Percentiles rank a stretch among this genome's conserved stretches.
phyloP scores from a whole-genome alignment of 2,329 filamentous ascomycete genomes.

The Trichoderma koningiopsis region DNA sequence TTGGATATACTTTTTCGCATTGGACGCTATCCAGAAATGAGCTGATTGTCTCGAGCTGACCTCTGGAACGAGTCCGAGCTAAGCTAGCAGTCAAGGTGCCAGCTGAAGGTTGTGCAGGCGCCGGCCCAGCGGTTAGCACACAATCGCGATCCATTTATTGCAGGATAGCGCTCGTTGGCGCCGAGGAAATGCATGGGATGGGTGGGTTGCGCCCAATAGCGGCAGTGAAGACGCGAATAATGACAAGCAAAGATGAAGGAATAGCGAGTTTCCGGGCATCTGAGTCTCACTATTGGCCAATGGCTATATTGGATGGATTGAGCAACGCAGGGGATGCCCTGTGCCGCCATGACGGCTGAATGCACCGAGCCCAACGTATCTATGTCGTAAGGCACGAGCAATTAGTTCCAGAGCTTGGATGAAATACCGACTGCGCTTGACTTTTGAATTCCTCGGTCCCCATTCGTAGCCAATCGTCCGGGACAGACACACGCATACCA shows the following conservation, averaged over 20 bases:
- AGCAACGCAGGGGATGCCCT: not conserved
- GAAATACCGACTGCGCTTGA: not conserved
- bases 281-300: not conserved
- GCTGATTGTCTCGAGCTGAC: conserved; percentile 16
- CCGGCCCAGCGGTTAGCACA: conserved; percentile 20
- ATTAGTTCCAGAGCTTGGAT: not conserved
- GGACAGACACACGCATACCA: conserved; percentile 13
- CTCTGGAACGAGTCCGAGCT: not conserved
- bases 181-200: conserved; percentile 6
- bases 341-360: not conserved
- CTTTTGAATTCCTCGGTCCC: not conserved
- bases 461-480: not conserved
- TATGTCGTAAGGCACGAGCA: not conserved
- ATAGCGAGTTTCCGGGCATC: not conserved
- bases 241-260: not conserved
- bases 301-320: not conserved
- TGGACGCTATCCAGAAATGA: conserved; percentile 16
- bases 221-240: not conserved
- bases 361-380: not conserved
- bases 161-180: conserved; percentile 23
- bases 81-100: not conserved
- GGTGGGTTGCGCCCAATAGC: not conserved
- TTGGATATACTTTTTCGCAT: not conserved
- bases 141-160: conserved; percentile 16
- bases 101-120: conserved; percentile 12